Evolutionary conservation across 768 basidiomycete species (phyloP).

Genomic region (Macrolepiota dolichaula): DNA sequence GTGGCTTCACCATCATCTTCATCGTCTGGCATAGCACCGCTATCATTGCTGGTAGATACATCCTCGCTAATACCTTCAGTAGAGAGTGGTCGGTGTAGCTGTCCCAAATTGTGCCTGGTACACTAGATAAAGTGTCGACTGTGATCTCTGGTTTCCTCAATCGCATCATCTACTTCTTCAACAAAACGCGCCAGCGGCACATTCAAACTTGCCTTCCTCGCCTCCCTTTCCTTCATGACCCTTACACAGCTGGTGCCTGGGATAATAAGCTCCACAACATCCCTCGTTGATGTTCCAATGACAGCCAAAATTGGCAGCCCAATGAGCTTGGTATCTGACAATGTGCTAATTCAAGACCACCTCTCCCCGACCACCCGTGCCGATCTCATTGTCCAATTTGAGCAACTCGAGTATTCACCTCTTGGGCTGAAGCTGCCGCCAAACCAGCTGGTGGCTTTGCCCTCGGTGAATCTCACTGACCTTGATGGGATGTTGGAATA

Average conservation of each 20-base stretch:
- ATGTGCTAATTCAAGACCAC: not conserved
- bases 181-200: slow-evolving; percentile 1
- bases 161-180: slow-evolving; percentile 2
- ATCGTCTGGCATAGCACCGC: slow-evolving; percentile 7
- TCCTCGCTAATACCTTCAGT: slow-evolving; percentile 8
- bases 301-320: not conserved
- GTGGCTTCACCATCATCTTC: slow-evolving; percentile 10
- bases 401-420: not conserved
- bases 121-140: slow-evolving; percentile 7
- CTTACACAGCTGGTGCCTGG: slow-evolving; percentile 4
- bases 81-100: slow-evolving; percentile 11
- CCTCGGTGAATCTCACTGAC: not conserved
- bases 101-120: not conserved
- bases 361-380: not conserved
- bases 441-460: not conserved
- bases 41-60: slow-evolving; percentile 2
- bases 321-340: not conserved
- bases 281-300: not conserved
- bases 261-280: slow-evolving; percentile 7
- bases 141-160: slow-evolving; percentile 8
- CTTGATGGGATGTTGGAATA: slow-evolving; percentile 3
- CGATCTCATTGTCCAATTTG: slow-evolving; percentile 7
- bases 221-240: slow-evolving; percentile 3
- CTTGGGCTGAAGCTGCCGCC: slow-evolving; percentile 2
- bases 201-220: slow-evolving; percentile 8